phyloP scores from a whole-genome alignment of 2,329 filamentous ascomycete genomes.

The Diaporthe sp. region DNA sequence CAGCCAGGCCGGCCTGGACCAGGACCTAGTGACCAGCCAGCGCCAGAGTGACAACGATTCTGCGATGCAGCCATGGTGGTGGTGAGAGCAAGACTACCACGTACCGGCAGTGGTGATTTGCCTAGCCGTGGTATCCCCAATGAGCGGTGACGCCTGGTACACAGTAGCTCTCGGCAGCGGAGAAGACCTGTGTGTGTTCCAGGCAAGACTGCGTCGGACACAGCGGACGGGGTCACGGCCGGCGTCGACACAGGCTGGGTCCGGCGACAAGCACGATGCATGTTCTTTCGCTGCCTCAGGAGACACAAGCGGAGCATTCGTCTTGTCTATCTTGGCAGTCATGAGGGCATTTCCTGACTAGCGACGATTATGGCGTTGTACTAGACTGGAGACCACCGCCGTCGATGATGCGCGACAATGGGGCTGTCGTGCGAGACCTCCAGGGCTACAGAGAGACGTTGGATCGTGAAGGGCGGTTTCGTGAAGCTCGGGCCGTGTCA shows the following conservation, averaged over 20 bases:
- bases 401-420: constrained; percentile 19
- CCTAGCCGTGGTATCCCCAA: constrained; percentile 24
- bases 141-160: constrained; percentile 33
- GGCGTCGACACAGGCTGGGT: constrained; percentile 1
- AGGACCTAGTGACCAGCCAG: constrained; percentile 4
- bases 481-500: constrained; percentile 28
- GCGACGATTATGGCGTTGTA: constrained; percentile 12
- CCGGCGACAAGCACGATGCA: constrained; percentile 13
- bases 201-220: constrained; percentile 7
- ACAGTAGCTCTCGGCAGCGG: constrained; percentile 13
- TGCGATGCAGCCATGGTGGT: constrained; percentile 16
- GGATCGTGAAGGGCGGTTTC: neutral
- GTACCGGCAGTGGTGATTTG: constrained; percentile 3
- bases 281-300: constrained; percentile 15
- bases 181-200: neutral
- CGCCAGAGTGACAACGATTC: neutral
- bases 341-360: constrained; percentile 28
- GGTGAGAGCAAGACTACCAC: constrained; percentile 2
- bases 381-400: constrained; percentile 22
- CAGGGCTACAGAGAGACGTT: constrained; percentile 4
- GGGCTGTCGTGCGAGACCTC: constrained; percentile 22
- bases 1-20: constrained; percentile 33
- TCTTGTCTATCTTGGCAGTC: constrained; percentile 19
- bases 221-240: constrained; percentile 18
- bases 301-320: constrained; percentile 9